These are phyloP conservation scores for Kockiozyma suomiensis DNA, from an alignment of 805 yeast genomes.

Conservation along the genomic window DNA sequence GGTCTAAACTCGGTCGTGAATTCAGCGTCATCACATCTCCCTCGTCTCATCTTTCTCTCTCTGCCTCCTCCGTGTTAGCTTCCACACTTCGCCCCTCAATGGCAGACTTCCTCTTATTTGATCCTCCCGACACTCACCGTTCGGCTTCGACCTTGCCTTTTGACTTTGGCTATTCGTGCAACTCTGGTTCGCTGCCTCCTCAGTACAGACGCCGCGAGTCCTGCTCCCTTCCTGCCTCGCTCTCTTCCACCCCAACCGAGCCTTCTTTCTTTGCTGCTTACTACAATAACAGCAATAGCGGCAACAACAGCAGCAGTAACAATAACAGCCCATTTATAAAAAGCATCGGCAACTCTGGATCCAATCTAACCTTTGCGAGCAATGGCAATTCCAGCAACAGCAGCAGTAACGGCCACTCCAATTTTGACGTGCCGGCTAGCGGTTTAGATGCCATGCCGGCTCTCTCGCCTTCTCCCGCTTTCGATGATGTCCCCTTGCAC, in stretches of 20 bases:
- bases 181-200: constrained; percentile 2
- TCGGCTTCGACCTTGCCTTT: constrained; percentile 26
- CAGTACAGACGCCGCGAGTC: constrained; percentile 29
- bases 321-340: background rate
- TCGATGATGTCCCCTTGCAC: constrained; percentile 6
- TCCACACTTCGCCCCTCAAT: constrained; percentile 3
- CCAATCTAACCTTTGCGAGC: background rate
- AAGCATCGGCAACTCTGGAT: background rate
- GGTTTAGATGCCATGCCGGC: constrained; percentile 9
- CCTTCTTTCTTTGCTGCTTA: constrained; percentile 23
- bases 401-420: constrained; percentile 1
- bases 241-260: constrained; percentile 31
- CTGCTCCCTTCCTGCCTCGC: constrained; percentile 31
- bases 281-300: background rate
- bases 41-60: background rate
- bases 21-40: constrained; percentile 7
- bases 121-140: constrained; percentile 23
- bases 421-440: background rate
- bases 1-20: background rate
- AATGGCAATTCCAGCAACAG: background rate
- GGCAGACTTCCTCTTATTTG: constrained; percentile 33
- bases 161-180: constrained; percentile 3
- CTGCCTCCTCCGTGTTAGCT: background rate
- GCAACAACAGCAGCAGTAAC: background rate
- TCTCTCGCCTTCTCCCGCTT: constrained; percentile 20